Conservation (phyloP, 345 rosid genomes). For the Eucalyptus decipiens region DNA sequence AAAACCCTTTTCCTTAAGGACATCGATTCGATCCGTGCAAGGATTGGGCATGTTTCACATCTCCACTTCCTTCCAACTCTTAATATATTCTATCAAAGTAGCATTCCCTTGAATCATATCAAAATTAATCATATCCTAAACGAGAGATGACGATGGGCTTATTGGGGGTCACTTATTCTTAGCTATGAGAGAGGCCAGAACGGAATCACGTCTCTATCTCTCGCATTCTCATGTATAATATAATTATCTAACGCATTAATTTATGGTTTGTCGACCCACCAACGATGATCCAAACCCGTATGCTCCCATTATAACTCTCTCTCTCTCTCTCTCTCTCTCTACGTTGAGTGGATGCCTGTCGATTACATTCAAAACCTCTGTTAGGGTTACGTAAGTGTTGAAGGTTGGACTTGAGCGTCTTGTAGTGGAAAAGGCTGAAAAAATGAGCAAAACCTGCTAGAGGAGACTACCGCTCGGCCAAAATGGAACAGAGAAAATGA, state of each 20-base stretch:
- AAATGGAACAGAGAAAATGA: not conserved
- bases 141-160: not conserved
- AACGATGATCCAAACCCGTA: not conserved
- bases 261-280: not conserved
- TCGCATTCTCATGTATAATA: not conserved
- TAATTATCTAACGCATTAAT: not conserved
- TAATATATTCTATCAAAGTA: not conserved
- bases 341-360: not conserved
- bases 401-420: not conserved
- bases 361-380: not conserved
- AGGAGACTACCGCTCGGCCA: not conserved
- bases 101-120: not conserved
- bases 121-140: not conserved
- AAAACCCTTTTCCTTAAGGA: not conserved
- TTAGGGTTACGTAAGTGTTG: not conserved
- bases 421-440: not conserved
- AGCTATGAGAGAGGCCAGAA: not conserved
- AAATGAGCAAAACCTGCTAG: not conserved
- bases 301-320: not conserved
- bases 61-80: not conserved
- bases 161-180: not conserved
- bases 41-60: not conserved
- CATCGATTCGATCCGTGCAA: not conserved
- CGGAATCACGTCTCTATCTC: not conserved
- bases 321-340: not conserved